Base-by-base conservation (phyloP, 2,329 filamentous ascomycete species). In the Aureobasidium lini region DNA sequence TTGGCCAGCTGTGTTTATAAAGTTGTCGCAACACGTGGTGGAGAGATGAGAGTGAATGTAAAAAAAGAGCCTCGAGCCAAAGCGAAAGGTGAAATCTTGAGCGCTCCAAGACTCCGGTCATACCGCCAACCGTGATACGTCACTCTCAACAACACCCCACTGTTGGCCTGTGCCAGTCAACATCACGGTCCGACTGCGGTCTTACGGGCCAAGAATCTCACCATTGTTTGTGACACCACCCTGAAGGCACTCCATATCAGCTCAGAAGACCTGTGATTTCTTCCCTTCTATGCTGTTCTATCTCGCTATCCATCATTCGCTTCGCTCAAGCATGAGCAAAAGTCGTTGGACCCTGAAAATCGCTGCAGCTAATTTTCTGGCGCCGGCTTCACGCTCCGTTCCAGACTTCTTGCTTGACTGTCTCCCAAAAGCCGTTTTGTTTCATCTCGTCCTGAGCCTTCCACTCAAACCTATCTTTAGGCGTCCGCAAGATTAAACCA, bases 121-220 rank as follows among this genome's bases (percentile, higher is more conserved):
- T 52, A 52, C 50, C 39, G 50, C 28, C 28, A 28, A 15, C 15
- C 18, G 39, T 15, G n/a, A 29, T 32, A 47, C 32, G 54, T 57
- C 54, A 57, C 54, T 39, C 54, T 47, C 54, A 57, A 57, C 54
- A 57, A 36, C 31, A 37, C 47, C 18, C 47, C 31, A 36, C 47
- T 28, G 23, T 39, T 57, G 54, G 54, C 34, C 43, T 16, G 43
- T 57, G 54, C 54, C 42, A 57, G 39, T 48, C 54, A 57, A 57
- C 54, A 42, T 39, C 32, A 36, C 54, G 54, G 54, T 47, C 54
- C 54, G 37, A 43, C 39, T 57, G 43, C 54, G 54, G 54, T 57
- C 43, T 23, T 39, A 47, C 42, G 40, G 9, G 8, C 18, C 31
- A 36, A 23, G 16, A 36, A 57, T 57, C 52, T 57, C 52, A 57